Base-by-base conservation (phyloP, 2,329 filamentous ascomycete species). In the Aspergillus niger region DNA sequence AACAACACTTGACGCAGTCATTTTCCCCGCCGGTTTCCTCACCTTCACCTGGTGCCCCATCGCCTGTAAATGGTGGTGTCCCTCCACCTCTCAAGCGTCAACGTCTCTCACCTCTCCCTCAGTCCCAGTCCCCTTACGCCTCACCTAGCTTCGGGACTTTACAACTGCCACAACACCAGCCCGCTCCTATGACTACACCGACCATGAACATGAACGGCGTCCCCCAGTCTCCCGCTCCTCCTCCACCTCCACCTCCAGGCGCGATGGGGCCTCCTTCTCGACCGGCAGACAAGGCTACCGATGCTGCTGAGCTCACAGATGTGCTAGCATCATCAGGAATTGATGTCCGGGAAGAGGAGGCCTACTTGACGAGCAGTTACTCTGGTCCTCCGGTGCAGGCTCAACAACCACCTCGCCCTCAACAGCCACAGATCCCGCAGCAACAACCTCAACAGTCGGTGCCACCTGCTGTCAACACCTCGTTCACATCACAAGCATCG, bases 341-440 rank as follows among this genome's bases (percentile, higher is more conserved):
- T 64, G 91, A 97, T 79, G 78, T 97, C 50, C 88, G 89, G 60
- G 92, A 92, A 65, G 93, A 97, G 75, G 91, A 96, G 71, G 91
- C 92, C 68, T 91, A 87, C 66, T 82, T 95, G 74, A 88, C 91
- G 48, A 87, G 71, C 71, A 80, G 71, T 70, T 82, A 71, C 74
- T 79, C 68, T 67, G 76, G 60, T 76, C 80, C 57, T 82, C 70
- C 68, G 58, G 70, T 69, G 54, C 72, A 75, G 65, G 70, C 69
- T 58, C 74, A 75, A 58, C 68, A 72, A 58, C 64, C 67, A 50
- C 68, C 68, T 24, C 67, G 74, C 63, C 67, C 61, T 57, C 57
- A 56, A 80, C 86, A 67, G 76, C 82, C 55, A 76, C 82, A 67
- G 20, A 39, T 59, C 11, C 62, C 65, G 6, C 70, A 70, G 55